Evolutionary conservation across 345 rosid genomes (phyloP).

Genomic region (Orychophragmus violaceus): DNA sequence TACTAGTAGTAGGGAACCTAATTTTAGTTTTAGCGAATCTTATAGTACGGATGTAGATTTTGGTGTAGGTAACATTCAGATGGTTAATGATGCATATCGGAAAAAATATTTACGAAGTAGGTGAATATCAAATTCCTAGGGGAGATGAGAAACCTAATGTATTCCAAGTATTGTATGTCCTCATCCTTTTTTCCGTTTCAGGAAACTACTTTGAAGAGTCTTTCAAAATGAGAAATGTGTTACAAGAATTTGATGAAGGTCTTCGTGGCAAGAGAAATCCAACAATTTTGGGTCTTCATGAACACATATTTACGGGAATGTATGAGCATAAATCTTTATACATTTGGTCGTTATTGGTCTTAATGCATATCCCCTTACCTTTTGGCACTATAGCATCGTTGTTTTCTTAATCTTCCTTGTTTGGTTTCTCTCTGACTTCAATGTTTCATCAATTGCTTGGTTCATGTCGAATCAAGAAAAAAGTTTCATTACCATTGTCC

Average conservation of each 20-base stretch:
- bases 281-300: constrained; percentile 87
- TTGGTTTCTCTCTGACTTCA: constrained; percentile 28
- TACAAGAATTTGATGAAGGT: constrained; percentile 58
- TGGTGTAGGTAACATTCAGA: no score
- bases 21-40: no score
- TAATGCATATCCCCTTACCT: neutral
- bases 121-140: no score
- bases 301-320: constrained; percentile 99
- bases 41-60: no score
- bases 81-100: no score
- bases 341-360: neutral
- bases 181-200: constrained; percentile 30
- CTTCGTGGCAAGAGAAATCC: constrained; percentile 57
- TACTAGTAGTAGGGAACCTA: no score
- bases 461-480: constrained; percentile 99
- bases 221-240: constrained; percentile 92
- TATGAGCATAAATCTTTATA: constrained; percentile 16
- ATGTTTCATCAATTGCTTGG: constrained; percentile 99
- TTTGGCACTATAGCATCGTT: neutral
- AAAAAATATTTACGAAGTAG: no score
- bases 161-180: neutral
- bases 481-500: constrained; percentile 92
- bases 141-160: no score
- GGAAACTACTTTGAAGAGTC: constrained; percentile 99
- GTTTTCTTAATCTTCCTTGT: neutral